Conservation (phyloP, 2,329 filamentous ascomycete species). For the Phaeophleospora eucalypticola region DNA sequence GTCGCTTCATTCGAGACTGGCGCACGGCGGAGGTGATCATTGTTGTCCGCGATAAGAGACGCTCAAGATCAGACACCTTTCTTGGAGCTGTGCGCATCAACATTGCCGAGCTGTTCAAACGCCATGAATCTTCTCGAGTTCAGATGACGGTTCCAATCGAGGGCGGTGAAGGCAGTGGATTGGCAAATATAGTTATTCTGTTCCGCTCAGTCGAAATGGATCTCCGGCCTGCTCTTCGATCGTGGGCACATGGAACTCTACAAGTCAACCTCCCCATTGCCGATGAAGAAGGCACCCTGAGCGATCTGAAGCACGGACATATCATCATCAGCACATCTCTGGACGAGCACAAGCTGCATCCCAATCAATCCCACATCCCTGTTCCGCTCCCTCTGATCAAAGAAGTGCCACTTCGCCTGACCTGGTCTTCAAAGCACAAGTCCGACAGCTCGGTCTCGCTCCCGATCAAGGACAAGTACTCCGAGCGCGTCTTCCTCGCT, state of each 20-base stretch:
- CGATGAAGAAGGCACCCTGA: not conserved
- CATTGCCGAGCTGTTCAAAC: not conserved
- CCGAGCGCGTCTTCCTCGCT: not conserved
- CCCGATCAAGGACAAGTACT: conserved; percentile 2
- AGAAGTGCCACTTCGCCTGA: not conserved
- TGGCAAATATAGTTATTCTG: not conserved
- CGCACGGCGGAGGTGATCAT: not conserved
- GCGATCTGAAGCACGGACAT: not conserved
- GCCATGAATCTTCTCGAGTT: not conserved
- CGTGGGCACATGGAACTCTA: not conserved
- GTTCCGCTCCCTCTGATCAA: too few relatives aligned
- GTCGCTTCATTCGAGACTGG: conserved; percentile 1
- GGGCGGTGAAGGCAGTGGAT: not conserved
- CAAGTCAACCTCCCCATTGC: not conserved
- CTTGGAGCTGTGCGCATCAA: not conserved
- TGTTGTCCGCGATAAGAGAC: not conserved
- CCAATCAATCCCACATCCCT: not conserved
- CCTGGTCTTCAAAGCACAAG: not conserved
- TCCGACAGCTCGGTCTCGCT: not conserved
- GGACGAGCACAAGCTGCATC: conserved; percentile 2
- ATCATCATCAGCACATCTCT: not conserved
- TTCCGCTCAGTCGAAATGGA: not conserved
- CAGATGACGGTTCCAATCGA: not conserved
- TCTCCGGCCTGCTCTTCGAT: not conserved
- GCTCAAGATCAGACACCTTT: not conserved